Base-by-base conservation (phyloP, 371 early-diverging fungal species). In the Batkoa obscura region DNA sequence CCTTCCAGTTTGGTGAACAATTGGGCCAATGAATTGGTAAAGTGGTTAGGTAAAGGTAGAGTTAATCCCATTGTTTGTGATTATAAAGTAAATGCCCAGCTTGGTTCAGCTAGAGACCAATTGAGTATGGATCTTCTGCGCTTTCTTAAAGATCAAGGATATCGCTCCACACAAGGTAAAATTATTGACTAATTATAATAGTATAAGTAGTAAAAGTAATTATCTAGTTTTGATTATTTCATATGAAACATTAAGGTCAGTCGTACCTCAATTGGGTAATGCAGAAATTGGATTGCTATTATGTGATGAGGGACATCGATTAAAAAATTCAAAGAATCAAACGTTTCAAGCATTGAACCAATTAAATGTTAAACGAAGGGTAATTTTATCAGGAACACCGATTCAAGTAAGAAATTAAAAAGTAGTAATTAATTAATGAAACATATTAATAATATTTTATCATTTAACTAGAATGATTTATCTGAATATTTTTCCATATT, bases 291-390 rank as follows among this genome's bases (percentile, higher is more conserved):
- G 95, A 30, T 62, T 94, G n/a, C 64, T 98, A 50, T 63, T 97
- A 9, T 90, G 97, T 65, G 98, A 97, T 64, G 98, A 97, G 75
- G 98, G 97, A 0, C 99, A 98, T 71, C 78, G 96, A 15, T 66
- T 98, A 42, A 98, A 98, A 67, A 98, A 98, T 64, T 72, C 84
- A 38, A 67, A 74, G 8, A 90, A 90, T 8, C 76, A 82, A 59
- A 83, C 93, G 0, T 96, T 90, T 63, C 75, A 80, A 58, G 84
- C 89, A 8, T 63, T 96, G 35, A 90, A 90, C 59, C 73, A 69
- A 36, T 66, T 94, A 55, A 80, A 84, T 57, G 89, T 90, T 1
- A 78, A 82, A 60, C 72, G 89, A 9, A 74, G 94, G 52, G 88
- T 95, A 3, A 91, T 94, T 62, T 67, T 98, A 12, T 89, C 97